Evolutionary conservation across 2,329 filamentous ascomycete species (phyloP).

Genomic region (Aureobasidium leucospermi): DNA sequence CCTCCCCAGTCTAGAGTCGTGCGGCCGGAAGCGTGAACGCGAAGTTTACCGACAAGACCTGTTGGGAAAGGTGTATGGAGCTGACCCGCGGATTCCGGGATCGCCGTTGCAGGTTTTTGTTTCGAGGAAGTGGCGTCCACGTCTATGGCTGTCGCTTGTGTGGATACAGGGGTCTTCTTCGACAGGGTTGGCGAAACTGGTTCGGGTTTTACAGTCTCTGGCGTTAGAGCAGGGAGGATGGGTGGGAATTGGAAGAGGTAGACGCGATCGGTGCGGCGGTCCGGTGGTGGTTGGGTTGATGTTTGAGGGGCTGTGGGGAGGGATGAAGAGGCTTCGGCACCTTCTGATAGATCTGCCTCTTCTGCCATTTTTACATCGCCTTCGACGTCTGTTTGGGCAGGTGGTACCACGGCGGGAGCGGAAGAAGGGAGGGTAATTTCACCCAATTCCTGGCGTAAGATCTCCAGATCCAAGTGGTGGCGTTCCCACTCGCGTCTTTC

Average conservation of each 20-base stretch:
- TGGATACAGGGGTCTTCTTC: background rate
- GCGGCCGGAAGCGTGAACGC: conserved; percentile 54
- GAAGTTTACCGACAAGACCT: conserved; percentile 50
- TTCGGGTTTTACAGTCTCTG: conserved; percentile 22
- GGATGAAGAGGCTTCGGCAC: background rate
- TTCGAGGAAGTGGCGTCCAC: background rate
- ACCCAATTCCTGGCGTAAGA: conserved; percentile 42
- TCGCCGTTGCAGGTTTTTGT: conserved; percentile 21
- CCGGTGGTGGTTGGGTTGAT: conserved; percentile 19
- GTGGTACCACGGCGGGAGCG: background rate
- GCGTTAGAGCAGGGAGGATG: conserved; percentile 49
- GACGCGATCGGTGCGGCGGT: conserved; percentile 45
- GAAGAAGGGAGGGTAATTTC: conserved; percentile 22
- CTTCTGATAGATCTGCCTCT: conserved; percentile 17
- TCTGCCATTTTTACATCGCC: conserved; percentile 36
- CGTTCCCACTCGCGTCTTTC: conserved; percentile 45
- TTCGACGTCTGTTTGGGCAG: conserved; percentile 27
- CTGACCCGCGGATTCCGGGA: conserved; percentile 17
- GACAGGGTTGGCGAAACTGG: conserved; percentile 14
- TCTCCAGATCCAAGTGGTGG: conserved; percentile 38
- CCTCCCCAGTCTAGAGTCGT: conserved; percentile 58
- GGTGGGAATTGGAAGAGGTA: conserved; percentile 61
- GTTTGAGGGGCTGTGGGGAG: background rate
- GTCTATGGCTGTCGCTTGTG: background rate
- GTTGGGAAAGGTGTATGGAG: conserved; percentile 30